A percentile compares a stretch with the other conserved stretches of the same genome.
phyloP scores from a whole-genome alignment of 2,329 filamentous ascomycete species.

The Fusarium incarnatum region DNA sequence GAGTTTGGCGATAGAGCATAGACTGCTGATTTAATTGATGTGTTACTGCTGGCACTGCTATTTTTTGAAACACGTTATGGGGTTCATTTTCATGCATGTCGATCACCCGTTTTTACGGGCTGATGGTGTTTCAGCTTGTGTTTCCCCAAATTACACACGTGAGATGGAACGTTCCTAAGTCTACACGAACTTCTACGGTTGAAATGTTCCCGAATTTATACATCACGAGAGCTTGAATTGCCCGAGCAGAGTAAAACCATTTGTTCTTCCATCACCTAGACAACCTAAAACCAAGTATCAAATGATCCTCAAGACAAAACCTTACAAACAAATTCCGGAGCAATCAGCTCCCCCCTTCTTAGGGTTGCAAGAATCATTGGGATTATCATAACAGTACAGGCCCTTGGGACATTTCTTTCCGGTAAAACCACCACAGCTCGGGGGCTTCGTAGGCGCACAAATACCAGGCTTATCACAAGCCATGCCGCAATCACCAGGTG shows the following conservation, averaged over 20 bases:
- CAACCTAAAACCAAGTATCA: not conserved
- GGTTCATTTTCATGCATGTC: slow-evolving; percentile 20
- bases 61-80: slow-evolving; percentile 18
- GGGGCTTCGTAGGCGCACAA: slow-evolving; percentile 44
- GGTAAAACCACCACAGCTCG: slow-evolving; percentile 44
- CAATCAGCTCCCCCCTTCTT: slow-evolving; percentile 48
- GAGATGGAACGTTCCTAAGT: not conserved
- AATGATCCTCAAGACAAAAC: not conserved
- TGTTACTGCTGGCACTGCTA: not conserved
- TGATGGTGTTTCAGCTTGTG: slow-evolving; percentile 6
- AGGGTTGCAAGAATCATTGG: slow-evolving; percentile 47
- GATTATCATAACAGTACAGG: slow-evolving; percentile 48
- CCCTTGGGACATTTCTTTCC: slow-evolving; percentile 46
- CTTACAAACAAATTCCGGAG: slow-evolving; percentile 48
- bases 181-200: too few relatives aligned
- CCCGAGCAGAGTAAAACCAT: not conserved
- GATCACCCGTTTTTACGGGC: slow-evolving; percentile 8
- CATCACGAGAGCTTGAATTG: not conserved
- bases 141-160: not conserved
- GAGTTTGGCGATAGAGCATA: slow-evolving; percentile 1
- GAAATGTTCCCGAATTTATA: rapidly evolving
- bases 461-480: slow-evolving; percentile 53
- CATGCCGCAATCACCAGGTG: slow-evolving; percentile 47
- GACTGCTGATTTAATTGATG: slow-evolving; percentile 3
- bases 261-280: not conserved